These are phyloP conservation scores for Alternaria postmessia DNA, from an alignment of 2,329 filamentous ascomycete species.

Conservation along the genomic window DNA sequence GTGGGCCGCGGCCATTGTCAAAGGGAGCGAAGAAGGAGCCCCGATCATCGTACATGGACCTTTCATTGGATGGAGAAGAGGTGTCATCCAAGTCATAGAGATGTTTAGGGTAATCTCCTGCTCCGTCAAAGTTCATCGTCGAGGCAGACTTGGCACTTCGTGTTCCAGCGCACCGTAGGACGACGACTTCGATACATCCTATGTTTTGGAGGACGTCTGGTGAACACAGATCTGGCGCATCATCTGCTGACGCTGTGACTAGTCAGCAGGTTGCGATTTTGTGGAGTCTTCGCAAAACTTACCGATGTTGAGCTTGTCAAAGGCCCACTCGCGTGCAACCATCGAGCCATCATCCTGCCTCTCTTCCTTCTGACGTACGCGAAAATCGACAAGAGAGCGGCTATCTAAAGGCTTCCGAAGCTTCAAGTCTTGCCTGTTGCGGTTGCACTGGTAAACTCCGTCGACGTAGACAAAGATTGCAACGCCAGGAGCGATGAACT, in stretches of 20 bases:
- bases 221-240: slow-evolving; percentile 42
- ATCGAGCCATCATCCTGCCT: slow-evolving; percentile 56
- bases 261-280: slow-evolving; percentile 18
- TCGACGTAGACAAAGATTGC: slow-evolving; percentile 66
- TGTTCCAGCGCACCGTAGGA: slow-evolving; percentile 53
- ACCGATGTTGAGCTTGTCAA: slow-evolving; percentile 60
- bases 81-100: slow-evolving; percentile 24
- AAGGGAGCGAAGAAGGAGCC: not conserved
- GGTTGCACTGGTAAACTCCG: slow-evolving; percentile 65
- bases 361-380: slow-evolving; percentile 64
- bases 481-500: slow-evolving; percentile 62
- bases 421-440: slow-evolving; percentile 57
- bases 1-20: slow-evolving; percentile 2
- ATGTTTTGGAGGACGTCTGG: slow-evolving; percentile 50
- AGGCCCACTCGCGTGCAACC: slow-evolving; percentile 62
- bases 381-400: slow-evolving; percentile 56
- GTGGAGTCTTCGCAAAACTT: slow-evolving; percentile 10
- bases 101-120: slow-evolving; percentile 28
- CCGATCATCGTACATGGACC: slow-evolving; percentile 31
- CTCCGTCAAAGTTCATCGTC: slow-evolving; percentile 42
- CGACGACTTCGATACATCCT: slow-evolving; percentile 59
- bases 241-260: slow-evolving; percentile 48
- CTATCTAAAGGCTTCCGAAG: slow-evolving; percentile 39
- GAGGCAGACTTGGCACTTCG: slow-evolving; percentile 28
- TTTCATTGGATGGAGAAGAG: not conserved